Conservation (phyloP, 192 early-diverging fungal species). For the Coemansia sp. region DNA sequence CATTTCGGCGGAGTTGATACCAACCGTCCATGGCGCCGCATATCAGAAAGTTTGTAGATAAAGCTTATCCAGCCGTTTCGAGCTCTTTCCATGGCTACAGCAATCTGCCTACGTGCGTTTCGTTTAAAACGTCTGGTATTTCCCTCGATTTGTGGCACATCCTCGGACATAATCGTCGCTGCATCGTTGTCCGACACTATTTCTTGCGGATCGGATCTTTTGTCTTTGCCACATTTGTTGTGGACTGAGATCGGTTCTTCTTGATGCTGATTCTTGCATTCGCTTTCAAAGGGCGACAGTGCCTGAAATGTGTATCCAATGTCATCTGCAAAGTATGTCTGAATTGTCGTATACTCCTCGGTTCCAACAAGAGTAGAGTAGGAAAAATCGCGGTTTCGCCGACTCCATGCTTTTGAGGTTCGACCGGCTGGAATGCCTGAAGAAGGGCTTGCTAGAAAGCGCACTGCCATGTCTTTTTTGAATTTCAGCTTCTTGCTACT, state of each 20-base stretch:
- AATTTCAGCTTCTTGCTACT: not conserved
- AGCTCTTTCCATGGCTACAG: conserved; percentile 5
- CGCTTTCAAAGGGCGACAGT: conserved; percentile 2
- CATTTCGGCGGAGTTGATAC: not conserved
- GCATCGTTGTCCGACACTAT: not conserved
- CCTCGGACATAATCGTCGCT: not conserved
- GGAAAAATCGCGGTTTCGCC: conserved; percentile 15
- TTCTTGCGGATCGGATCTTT: not conserved
- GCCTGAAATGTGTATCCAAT: conserved; percentile 7
- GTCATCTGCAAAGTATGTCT: conserved; percentile 23
- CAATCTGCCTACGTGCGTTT: conserved; percentile 14
- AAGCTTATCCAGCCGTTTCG: conserved; percentile 19
- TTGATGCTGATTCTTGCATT: not conserved
- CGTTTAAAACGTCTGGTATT: conserved; percentile 18
- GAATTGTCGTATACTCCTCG: conserved; percentile 5
- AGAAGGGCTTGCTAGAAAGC: not conserved
- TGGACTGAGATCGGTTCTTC: not conserved
- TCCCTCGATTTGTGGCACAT: conserved; percentile 8
- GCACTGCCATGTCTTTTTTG: not conserved
- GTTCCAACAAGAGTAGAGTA: conserved; percentile 18
- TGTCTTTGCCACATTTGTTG: not conserved
- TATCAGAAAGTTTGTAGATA: conserved; percentile 7
- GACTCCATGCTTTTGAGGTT: conserved; percentile 8
- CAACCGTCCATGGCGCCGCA: not conserved
- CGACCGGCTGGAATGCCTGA: not conserved